A percentile compares a stretch with the other conserved stretches of the same genome.
phyloP scores from a whole-genome alignment of 352 stramenopile species.

The Phytophthora rubi region DNA sequence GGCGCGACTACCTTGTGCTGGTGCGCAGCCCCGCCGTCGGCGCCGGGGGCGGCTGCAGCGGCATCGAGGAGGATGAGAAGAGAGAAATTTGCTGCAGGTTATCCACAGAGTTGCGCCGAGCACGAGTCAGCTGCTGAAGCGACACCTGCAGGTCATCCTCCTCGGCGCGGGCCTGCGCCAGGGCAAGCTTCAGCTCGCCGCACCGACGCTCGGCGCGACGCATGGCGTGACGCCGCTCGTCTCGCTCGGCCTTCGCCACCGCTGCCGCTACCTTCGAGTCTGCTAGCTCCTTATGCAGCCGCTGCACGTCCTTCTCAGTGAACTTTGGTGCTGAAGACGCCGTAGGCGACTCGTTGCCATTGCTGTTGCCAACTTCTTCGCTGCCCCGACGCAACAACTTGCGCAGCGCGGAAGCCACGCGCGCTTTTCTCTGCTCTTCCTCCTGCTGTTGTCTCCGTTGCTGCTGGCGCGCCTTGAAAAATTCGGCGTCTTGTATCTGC shows the following conservation, averaged over 20 bases:
- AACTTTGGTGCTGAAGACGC: slow-evolving; percentile 24
- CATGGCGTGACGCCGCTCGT: slow-evolving; percentile 65
- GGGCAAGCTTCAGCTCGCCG: slow-evolving; percentile 64
- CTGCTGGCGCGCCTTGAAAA: slow-evolving; percentile 48
- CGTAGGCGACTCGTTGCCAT: slow-evolving; percentile 12
- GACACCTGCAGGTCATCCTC: slow-evolving; percentile 71
- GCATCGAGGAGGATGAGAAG: slow-evolving; percentile 46
- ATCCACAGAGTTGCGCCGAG: slow-evolving; percentile 53
- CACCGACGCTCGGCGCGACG: slow-evolving; percentile 69
- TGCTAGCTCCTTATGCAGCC: slow-evolving; percentile 67
- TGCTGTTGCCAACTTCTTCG: slow-evolving; percentile 16
- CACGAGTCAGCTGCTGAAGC: slow-evolving; percentile 54
- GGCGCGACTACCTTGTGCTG: slow-evolving; percentile 20
- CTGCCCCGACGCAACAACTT: slow-evolving; percentile 26
- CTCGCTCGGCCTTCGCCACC: slow-evolving; percentile 61
- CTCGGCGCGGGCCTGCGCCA: slow-evolving; percentile 62
- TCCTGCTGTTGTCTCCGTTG: slow-evolving; percentile 23
- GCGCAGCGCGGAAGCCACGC: slow-evolving; percentile 26
- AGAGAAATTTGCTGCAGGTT: slow-evolving; percentile 67
- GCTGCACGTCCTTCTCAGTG: slow-evolving; percentile 65
- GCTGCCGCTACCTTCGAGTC: slow-evolving; percentile 70
- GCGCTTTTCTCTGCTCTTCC: slow-evolving; percentile 23
- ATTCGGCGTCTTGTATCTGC: slow-evolving; percentile 66
- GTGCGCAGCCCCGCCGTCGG: slow-evolving; percentile 25
- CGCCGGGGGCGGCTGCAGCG: slow-evolving; percentile 29